These are phyloP conservation scores for Pythium brachiatum DNA, from an alignment of 352 stramenopile species.

Conservation along the genomic window DNA sequence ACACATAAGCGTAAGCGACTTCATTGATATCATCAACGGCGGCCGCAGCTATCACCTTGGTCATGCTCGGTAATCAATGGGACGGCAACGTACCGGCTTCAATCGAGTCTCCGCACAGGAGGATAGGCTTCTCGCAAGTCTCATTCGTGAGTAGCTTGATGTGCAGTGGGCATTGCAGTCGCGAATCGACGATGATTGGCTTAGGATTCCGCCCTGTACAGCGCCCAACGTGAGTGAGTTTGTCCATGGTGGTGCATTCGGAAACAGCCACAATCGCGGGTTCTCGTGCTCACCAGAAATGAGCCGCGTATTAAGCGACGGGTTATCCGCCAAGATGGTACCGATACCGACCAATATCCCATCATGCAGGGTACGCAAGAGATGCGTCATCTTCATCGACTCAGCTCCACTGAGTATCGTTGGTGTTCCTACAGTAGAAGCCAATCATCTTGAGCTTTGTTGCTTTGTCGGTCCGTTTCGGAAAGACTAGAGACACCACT, in stretches of 20 bases:
- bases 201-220: constrained; percentile 52
- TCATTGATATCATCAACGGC: no score
- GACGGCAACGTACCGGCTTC: constrained; percentile 20
- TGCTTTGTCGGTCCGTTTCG: no score
- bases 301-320: constrained; percentile 77
- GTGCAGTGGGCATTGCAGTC: constrained; percentile 52
- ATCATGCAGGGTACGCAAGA: constrained; percentile 80
- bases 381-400: constrained; percentile 88
- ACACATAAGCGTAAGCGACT: no score
- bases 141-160: constrained; percentile 80
- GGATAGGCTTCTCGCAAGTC: constrained; percentile 65
- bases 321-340: constrained; percentile 85
- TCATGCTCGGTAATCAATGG: not conserved
- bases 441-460: no score
- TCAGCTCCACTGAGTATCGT: constrained; percentile 63
- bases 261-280: no score
- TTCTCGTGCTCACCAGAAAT: constrained; percentile 45
- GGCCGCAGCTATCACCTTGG: no score
- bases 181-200: constrained; percentile 76
- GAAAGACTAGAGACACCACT: not conserved
- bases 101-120: constrained; percentile 38
- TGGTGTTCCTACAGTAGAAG: constrained; percentile 36
- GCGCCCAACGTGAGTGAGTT: not conserved
- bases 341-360: constrained; percentile 87
- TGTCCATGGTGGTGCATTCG: no score